Conservation (phyloP, 2,329 filamentous ascomycete species). For the Zymoseptoria tritici region DNA sequence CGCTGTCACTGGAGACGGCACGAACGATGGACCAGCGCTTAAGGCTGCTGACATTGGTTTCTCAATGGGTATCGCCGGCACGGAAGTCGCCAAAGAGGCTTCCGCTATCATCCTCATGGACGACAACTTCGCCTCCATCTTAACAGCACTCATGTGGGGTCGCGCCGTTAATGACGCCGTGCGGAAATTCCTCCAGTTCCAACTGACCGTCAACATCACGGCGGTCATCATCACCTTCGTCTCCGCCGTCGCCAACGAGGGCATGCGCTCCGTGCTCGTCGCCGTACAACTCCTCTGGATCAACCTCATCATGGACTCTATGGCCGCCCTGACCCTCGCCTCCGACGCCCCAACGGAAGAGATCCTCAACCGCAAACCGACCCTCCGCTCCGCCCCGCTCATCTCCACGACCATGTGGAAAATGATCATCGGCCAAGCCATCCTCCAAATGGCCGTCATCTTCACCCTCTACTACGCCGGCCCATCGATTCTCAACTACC, state of each 20-base stretch:
- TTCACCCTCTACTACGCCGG: constrained; percentile 77
- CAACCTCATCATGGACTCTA: constrained; percentile 68
- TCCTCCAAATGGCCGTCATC: constrained; percentile 75
- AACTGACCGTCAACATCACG: constrained; percentile 84
- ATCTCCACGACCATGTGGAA: constrained; percentile 97
- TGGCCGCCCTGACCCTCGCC: constrained; percentile 36
- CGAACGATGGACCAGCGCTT: constrained; percentile 58
- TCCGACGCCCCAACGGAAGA: constrained; percentile 79
- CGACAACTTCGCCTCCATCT: constrained; percentile 56
- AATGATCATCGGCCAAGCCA: constrained; percentile 90
- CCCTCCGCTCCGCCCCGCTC: constrained; percentile 63
- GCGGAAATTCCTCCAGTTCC: constrained; percentile 56
- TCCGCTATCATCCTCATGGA: constrained; percentile 57
- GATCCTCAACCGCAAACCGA: constrained; percentile 71
- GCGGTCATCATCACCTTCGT: constrained; percentile 83
- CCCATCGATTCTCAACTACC: constrained; percentile 52
- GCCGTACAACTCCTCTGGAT: constrained; percentile 93
- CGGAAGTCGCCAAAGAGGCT: constrained; percentile 56
- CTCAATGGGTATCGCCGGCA: constrained; percentile 60
- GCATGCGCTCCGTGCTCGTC: constrained; percentile 68
- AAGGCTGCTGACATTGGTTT: constrained; percentile 62
- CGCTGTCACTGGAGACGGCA: constrained; percentile 59
- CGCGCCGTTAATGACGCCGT: constrained; percentile 51
- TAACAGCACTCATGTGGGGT: constrained; percentile 56
- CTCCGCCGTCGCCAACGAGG: constrained; percentile 64